Base-by-base conservation (phyloP, 352 stramenopile genomes). In the Achlya hypogyna region DNA sequence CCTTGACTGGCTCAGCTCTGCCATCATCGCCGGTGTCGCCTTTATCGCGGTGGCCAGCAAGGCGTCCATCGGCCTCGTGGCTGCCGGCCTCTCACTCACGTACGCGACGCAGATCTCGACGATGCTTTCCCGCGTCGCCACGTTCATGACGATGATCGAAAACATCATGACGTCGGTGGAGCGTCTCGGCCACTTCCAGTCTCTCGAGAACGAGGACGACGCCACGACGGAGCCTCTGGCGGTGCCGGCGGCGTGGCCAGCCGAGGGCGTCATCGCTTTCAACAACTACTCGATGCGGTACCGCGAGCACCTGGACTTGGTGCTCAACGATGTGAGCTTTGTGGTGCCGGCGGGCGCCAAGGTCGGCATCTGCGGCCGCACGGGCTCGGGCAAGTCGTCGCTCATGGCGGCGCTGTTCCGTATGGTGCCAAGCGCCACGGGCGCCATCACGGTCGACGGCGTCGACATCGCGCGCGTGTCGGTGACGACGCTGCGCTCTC, bases 291-390 rank as follows among this genome's bases (percentile, higher is more conserved):
- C 65, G n/a, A 63, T 87, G 52, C 60, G 69, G 4, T 88, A 88
- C 69, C 73, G 77, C 35, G 56, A 67, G 8, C 74, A 77, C 25
- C 68, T 81, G 51, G 67, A 72, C 1, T 69, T 76, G 23, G 73
- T 78, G 14, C 71, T 88, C 2, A 74, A 75, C 28, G 71, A 87
- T 38, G 74, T 86, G 38, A 83, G 51, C 20, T 82, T 85, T 42
- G 70, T 71, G 12, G 72, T 82, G 5, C 53, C 72, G 28, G 71
- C 71, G 18, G 78, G 80, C 12, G 71, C 83, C 60, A 84, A 85
- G 60, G 75, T 82, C 52, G 79, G 78, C 2, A 77, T 88, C 14
- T 76, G 79, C 49, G 83, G 73, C 5, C 78, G 79, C n/a, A 88
- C 78, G 18, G 78, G 77, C 6, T 77, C 78, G 0, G 79, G 79